Evolutionary conservation across 2,329 filamentous ascomycete species (phyloP).

Genomic region (Phialocephala subalpina): DNA sequence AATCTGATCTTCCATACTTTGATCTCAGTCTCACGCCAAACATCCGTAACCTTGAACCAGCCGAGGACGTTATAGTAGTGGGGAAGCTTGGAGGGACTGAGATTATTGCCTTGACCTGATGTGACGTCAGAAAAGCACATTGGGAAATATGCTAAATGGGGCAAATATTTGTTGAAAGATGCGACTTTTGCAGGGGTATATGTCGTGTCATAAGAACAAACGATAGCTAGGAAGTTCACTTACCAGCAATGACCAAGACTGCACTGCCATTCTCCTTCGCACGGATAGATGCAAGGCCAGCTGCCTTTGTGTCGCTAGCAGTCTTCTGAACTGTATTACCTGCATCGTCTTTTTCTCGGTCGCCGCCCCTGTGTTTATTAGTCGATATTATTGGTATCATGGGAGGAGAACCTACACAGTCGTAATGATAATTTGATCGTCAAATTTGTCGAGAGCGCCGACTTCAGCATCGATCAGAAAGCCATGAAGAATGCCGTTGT

Average conservation of each 20-base stretch:
- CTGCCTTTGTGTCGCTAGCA: slow-evolving; percentile 52
- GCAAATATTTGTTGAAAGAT: background rate
- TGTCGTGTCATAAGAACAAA: too few relatives aligned
- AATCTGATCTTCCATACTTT: slow-evolving; percentile 64
- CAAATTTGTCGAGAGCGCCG: slow-evolving; percentile 64
- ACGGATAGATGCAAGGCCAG: slow-evolving; percentile 52
- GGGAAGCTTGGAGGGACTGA: slow-evolving; percentile 57
- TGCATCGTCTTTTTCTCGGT: slow-evolving; percentile 53
- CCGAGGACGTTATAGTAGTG: slow-evolving; percentile 71
- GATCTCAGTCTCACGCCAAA: slow-evolving; percentile 69
- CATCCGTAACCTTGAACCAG: slow-evolving; percentile 72
- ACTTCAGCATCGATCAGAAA: slow-evolving; percentile 66
- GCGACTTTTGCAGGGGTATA: too few relatives aligned
- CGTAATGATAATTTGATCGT: slow-evolving; percentile 68
- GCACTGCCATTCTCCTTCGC: slow-evolving; percentile 56
- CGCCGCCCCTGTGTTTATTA: slow-evolving; percentile 57
- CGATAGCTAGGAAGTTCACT: slow-evolving; percentile 29
- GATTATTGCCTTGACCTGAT: slow-evolving; percentile 58
- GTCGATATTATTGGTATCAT: background rate
- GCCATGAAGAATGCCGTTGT: slow-evolving; percentile 57
- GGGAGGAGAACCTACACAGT: slow-evolving; percentile 57
- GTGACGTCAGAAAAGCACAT: background rate
- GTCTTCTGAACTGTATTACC: slow-evolving; percentile 55
- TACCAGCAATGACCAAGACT: slow-evolving; percentile 63
- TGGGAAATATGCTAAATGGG: background rate